Conservation (phyloP, 139 green algal species). For the Choricystis sp. region DNA sequence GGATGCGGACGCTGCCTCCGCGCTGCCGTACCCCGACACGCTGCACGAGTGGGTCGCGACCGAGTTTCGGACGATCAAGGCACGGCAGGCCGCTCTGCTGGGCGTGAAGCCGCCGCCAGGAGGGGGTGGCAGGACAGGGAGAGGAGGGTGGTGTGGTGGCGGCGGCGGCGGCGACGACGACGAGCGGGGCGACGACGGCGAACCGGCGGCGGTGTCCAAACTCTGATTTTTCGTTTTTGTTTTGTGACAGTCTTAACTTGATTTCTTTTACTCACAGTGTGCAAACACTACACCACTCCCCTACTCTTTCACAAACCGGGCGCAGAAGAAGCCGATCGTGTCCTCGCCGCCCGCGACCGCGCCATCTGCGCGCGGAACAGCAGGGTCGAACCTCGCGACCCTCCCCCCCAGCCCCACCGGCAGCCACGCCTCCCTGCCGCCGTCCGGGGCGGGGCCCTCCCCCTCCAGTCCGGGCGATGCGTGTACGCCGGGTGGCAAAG, state of each 20-base stretch:
- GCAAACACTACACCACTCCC: background rate
- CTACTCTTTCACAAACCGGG: slow-evolving; percentile 26
- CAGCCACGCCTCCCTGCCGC: background rate
- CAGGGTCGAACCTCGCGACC: background rate
- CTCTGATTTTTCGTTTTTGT: too few relatives aligned
- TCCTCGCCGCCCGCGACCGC: slow-evolving; percentile 15
- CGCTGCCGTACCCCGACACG: slow-evolving; percentile 42
- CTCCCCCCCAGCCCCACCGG: too few relatives aligned
- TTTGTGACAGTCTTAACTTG: too few relatives aligned
- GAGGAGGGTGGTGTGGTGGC: background rate
- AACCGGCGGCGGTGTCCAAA: too few relatives aligned
- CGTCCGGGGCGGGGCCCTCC: background rate
- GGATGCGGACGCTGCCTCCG: slow-evolving; percentile 14
- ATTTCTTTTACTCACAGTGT: background rate
- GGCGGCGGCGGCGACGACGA: background rate
- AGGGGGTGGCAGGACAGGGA: background rate
- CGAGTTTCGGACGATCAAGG: slow-evolving; percentile 32
- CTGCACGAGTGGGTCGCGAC: slow-evolving; percentile 12
- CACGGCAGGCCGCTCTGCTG: slow-evolving; percentile 30
- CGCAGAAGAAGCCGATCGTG: slow-evolving; percentile 66
- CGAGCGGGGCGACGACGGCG: too few relatives aligned
- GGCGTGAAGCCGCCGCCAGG: slow-evolving; percentile 11
- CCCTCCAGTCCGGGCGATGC: background rate
- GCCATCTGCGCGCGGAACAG: background rate
- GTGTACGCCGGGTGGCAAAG: background rate